phyloP scores from a whole-genome alignment of 257 asterid genomes.

The Solanum arcanum region DNA sequence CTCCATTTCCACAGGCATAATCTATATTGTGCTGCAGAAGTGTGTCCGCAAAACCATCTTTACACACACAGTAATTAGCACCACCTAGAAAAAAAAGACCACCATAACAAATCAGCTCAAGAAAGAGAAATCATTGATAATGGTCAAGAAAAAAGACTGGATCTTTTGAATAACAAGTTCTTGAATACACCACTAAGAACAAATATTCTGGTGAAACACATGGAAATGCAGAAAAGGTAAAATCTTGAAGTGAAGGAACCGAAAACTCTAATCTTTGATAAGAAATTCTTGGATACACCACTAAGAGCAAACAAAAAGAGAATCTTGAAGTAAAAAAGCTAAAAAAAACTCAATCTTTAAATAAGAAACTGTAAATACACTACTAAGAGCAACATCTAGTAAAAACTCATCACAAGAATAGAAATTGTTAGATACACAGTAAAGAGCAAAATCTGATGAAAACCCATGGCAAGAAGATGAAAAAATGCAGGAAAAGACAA shows the following conservation, averaged over 20 bases:
- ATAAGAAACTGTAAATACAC: not conserved
- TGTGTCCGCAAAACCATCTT: constrained; percentile 24
- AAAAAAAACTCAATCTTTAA: not conserved
- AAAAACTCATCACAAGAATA: not conserved
- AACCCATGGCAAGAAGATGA: not conserved
- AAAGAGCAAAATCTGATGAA: not conserved
- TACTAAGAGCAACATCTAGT: not conserved
- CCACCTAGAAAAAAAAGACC: constrained; percentile 12
- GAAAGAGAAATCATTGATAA: not conserved
- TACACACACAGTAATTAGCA: constrained; percentile 62
- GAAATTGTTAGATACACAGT: not conserved
- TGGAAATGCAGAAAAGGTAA: not conserved
- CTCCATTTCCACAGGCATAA: constrained; percentile 81
- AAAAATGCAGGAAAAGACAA: not conserved
- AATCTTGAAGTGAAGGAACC: not conserved
- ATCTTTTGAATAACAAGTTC: not conserved
- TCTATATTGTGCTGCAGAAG: constrained; percentile 63
- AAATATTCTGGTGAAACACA: not conserved
- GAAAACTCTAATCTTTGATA: not conserved
- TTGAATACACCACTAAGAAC: not conserved
- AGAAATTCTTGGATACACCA: not conserved
- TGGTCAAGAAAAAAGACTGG: not conserved
- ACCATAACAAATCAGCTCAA: constrained; percentile 12
- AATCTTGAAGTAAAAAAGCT: not conserved
- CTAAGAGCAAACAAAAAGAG: not conserved